Evolutionary conservation across 192 early-diverging fungal species (phyloP).

Genomic region (Gigaspora rosea): DNA sequence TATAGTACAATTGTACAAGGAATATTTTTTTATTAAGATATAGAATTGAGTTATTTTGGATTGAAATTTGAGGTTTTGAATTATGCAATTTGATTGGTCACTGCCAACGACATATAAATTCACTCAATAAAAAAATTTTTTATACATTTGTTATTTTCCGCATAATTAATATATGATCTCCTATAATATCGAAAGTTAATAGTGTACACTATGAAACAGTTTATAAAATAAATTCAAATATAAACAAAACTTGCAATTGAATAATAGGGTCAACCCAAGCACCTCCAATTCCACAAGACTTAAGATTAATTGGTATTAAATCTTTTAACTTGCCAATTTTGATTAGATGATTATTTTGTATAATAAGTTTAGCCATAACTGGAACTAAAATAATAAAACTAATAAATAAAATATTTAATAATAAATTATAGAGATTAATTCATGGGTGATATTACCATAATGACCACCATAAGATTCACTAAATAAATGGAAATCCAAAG

Average conservation of each 20-base stretch:
- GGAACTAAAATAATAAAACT: slow-evolving; percentile 41
- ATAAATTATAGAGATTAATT: too few species aligned
- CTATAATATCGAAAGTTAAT: neutral
- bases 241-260: slow-evolving; percentile 42
- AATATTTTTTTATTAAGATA: too few species aligned
- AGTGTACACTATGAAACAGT: neutral
- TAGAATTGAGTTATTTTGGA: too few species aligned
- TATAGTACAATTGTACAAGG: too few species aligned
- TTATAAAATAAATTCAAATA: neutral
- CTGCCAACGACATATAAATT: too few species aligned
- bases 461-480: slow-evolving; percentile 60
- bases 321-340: neutral
- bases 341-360: slow-evolving; percentile 25
- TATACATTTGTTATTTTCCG: neutral
- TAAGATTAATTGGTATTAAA: slow-evolving; percentile 37
- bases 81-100: too few species aligned
- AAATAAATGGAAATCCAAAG: slow-evolving; percentile 42
- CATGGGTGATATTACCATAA: slow-evolving; percentile 30
- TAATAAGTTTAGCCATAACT: slow-evolving; percentile 38
- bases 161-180: neutral
- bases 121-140: too few species aligned
- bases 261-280: slow-evolving; percentile 48
- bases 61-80: too few species aligned
- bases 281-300: slow-evolving; percentile 57
- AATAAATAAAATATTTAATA: neutral